These are phyloP conservation scores for Yarrowia yakushimensis DNA, from an alignment of 805 yeast genomes.

Conservation along the genomic window DNA sequence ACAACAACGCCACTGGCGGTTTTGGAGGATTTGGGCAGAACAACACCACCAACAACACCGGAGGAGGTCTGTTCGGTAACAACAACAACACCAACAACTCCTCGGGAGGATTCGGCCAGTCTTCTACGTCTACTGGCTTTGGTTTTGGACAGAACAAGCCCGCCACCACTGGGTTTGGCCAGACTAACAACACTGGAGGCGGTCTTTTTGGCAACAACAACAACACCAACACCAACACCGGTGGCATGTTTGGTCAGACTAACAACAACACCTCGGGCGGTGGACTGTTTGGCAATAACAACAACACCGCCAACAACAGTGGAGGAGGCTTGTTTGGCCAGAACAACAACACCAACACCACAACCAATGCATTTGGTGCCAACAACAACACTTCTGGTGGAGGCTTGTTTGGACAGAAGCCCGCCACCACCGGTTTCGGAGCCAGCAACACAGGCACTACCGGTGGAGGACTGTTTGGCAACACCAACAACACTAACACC, in stretches of 20 bases:
- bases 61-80: slow-evolving; percentile 23
- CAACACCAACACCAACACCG: slow-evolving; percentile 29
- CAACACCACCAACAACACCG: slow-evolving; percentile 30
- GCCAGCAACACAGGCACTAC: slow-evolving; percentile 27
- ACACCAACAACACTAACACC: slow-evolving; percentile 23
- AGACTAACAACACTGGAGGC: slow-evolving; percentile 25
- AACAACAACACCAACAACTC: not conserved
- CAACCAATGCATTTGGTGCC: slow-evolving; percentile 24
- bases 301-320: slow-evolving; percentile 24
- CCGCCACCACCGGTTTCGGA: slow-evolving; percentile 29
- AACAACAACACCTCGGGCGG: slow-evolving; percentile 30
- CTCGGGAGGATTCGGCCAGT: slow-evolving; percentile 6
- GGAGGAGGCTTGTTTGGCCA: slow-evolving; percentile 30
- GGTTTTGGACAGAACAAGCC: slow-evolving; percentile 42
- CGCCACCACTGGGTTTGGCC: slow-evolving; percentile 27
- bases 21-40: slow-evolving; percentile 28
- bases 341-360: slow-evolving; percentile 23
- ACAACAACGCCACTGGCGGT: slow-evolving; percentile 10
- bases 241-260: slow-evolving; percentile 23
- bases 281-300: slow-evolving; percentile 30
- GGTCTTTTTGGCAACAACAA: slow-evolving; percentile 1
- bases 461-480: slow-evolving; percentile 31
- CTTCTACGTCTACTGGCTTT: not conserved
- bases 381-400: slow-evolving; percentile 29
- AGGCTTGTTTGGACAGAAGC: slow-evolving; percentile 26